Base-by-base conservation (phyloP, 768 basidiomycete species). In the Tulasnella sp. region DNA sequence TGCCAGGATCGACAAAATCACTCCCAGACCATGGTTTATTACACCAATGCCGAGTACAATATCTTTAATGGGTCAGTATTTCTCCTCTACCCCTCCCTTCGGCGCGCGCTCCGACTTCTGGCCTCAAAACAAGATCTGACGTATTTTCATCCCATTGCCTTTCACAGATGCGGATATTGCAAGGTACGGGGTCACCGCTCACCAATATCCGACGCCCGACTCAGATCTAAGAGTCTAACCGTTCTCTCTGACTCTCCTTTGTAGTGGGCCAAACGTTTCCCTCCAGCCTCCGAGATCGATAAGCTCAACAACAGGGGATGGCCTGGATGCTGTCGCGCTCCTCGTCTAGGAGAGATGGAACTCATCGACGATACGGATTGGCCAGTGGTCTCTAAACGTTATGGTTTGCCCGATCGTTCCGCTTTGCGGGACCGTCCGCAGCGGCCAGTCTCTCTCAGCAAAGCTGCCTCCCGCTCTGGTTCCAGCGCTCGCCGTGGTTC, bases 321-420 rank as follows among this genome's bases (percentile, higher is more conserved):
- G 93, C 95, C 95, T 60, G 94, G 94, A 54, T 96, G 94, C 88
- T 96, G 94, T 88, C 91, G 94, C n/a, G 87, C 94, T 0, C 94
- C 94, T 1, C 86, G 86, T 41, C 83, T 87, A 24, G 86, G 84
- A 78, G 94, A 96, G 85, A 88, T 89, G 83, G 88, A 89, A 82
- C 85, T 89, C 82, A 92, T 96, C 80, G 90, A 89, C 31, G 89
- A 91, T 76, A 92, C 92, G 3, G 94, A 95, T 85, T 96, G 94
- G 94, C 91, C 89, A 82, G 90, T 93, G 42, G 93, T 96, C 85
- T 92, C 91, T 86, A 88, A 90, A 81, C 90, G 95, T 16, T 93
- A 95, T 84, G 89, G 90, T 81, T 88, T 95, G 78, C 89, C 92
- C 78, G 72, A 94, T 95, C 81, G 94, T 94, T 24, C 84, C 88